Conservation (phyloP, 2,329 filamentous ascomycete genomes). For the Claviceps monticola region DNA sequence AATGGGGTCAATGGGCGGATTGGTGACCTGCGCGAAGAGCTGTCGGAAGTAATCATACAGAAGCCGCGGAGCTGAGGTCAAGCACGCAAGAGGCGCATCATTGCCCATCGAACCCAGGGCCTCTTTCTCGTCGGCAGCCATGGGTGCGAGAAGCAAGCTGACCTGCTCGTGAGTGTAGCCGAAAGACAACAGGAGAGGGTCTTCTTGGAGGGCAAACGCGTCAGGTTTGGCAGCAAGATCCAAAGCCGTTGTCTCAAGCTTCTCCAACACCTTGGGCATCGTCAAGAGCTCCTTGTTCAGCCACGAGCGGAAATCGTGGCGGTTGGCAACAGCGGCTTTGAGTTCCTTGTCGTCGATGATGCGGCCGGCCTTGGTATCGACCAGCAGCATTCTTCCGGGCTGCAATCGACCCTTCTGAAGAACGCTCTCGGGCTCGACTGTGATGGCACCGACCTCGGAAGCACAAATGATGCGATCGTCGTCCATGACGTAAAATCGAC, state of each 20-base stretch:
- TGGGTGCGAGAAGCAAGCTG: constrained; percentile 77
- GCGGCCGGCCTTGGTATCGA: constrained; percentile 76
- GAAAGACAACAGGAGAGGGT: constrained; percentile 71
- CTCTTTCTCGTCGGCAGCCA: constrained; percentile 96
- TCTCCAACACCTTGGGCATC: constrained; percentile 58
- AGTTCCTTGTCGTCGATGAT: constrained; percentile 91
- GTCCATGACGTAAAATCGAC: constrained; percentile 92
- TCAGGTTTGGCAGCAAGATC: constrained; percentile 57
- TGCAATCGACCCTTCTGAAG: constrained; percentile 89
- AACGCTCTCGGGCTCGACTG: constrained; percentile 77
- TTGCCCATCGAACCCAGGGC: constrained; percentile 97
- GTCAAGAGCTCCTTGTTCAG: constrained; percentile 74
- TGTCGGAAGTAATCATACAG: constrained; percentile 96
- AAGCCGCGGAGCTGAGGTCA: constrained; percentile 78
- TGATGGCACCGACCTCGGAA: constrained; percentile 88
- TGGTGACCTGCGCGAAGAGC: constrained; percentile 94
- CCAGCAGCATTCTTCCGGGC: constrained; percentile 89
- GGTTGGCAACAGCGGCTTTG: constrained; percentile 74
- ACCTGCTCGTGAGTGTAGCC: constrained; percentile 95
- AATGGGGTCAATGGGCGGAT: constrained; percentile 94
- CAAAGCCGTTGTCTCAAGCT: constrained; percentile 38
- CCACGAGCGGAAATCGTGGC: constrained; percentile 81
- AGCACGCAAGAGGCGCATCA: constrained; percentile 80
- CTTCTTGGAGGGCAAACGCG: constrained; percentile 61
- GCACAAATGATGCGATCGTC: constrained; percentile 96